These are phyloP conservation scores for Eucalyptus paniculata DNA, from an alignment of 345 rosid species.

Conservation along the genomic window DNA sequence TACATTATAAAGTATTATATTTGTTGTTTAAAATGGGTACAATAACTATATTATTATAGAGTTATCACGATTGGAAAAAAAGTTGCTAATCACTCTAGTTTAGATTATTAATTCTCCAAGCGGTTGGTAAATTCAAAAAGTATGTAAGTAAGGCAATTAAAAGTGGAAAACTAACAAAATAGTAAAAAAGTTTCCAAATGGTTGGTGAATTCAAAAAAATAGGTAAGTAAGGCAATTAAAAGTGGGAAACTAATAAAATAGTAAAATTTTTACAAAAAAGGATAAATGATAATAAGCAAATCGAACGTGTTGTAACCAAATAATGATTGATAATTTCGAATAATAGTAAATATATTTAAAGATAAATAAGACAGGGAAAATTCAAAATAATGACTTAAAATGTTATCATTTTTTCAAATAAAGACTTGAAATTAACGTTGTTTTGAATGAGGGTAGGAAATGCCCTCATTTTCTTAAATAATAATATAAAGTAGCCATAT, in stretches of 20 bases:
- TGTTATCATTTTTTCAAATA: no score
- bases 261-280: neutral
- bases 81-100: neutral
- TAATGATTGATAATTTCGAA: neutral
- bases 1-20: no score
- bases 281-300: neutral
- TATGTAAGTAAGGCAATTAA: neutral
- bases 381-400: no score
- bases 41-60: no score
- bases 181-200: neutral
- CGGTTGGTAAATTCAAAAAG: neutral
- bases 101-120: neutral
- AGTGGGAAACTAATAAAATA: neutral
- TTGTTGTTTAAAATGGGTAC: no score
- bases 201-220: neutral
- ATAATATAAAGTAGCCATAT: rapidly evolving
- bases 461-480: no score
- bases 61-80: neutral
- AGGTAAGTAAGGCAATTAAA: no score
- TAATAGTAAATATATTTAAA: neutral
- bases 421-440: rapidly evolving
- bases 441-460: rapidly evolving
- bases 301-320: neutral
- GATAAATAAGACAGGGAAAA: neutral
- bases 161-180: neutral